phyloP scores from a whole-genome alignment of 345 rosid genomes.

The Populus simonii region DNA sequence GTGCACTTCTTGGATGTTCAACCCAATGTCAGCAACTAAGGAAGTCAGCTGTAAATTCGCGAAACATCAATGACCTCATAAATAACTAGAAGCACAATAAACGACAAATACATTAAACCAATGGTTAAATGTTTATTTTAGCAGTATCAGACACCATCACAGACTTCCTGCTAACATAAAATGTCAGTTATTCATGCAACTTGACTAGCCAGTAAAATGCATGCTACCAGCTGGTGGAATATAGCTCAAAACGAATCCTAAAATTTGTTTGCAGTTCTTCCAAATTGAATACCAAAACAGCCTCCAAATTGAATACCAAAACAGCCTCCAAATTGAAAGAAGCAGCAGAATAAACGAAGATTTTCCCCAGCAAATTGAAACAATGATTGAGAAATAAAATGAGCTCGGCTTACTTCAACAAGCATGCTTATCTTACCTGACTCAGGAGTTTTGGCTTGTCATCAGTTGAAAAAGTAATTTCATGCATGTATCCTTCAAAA shows the following conservation, averaged over 20 bases:
- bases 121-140: neutral
- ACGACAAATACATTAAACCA: neutral
- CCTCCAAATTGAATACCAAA: no score
- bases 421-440: conserved; percentile 49
- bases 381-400: conserved; percentile 1
- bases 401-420: conserved; percentile 3
- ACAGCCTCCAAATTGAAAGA: neutral
- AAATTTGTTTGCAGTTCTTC: neutral
- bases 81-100: neutral
- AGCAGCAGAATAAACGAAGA: neutral
- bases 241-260: neutral
- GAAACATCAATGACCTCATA: conserved; percentile 11
- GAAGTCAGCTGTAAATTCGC: conserved; percentile 70
- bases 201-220: neutral
- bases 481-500: conserved; percentile 53
- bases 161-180: neutral
- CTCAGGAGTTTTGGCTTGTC: conserved; percentile 98
- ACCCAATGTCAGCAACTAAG: conserved; percentile 81
- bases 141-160: neutral
- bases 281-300: conserved; percentile 5
- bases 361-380: conserved; percentile 5
- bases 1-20: conserved; percentile 98
- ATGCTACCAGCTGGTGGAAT: neutral
- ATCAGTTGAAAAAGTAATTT: conserved; percentile 79
- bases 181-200: neutral